phyloP scores from a whole-genome alignment of 805 yeast genomes.

The Saccharomyces paradoxus region DNA sequence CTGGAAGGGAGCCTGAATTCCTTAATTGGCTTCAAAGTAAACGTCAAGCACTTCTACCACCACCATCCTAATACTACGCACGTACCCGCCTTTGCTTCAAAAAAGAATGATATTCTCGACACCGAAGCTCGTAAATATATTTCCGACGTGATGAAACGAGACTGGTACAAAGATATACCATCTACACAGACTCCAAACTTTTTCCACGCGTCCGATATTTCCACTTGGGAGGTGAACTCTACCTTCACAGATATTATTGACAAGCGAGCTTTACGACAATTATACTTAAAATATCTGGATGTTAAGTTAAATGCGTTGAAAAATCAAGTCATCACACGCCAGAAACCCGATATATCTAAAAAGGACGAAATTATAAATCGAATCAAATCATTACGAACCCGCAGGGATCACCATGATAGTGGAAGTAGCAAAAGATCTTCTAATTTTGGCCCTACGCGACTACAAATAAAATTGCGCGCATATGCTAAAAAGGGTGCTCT shows the following conservation, averaged over 20 bases:
- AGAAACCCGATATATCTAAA: constrained; percentile 4
- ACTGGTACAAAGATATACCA: constrained; percentile 11
- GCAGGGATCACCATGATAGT: neutral
- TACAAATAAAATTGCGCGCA: constrained; percentile 19
- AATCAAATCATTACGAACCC: constrained; percentile 3
- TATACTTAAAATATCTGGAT: constrained; percentile 19
- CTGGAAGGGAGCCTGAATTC: constrained; percentile 11
- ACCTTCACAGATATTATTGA: constrained; percentile 22
- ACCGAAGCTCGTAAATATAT: constrained; percentile 39
- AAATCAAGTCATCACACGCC: constrained; percentile 14
- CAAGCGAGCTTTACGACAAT: constrained; percentile 7
- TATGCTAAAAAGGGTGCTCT: constrained; percentile 18
- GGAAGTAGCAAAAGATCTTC: neutral
- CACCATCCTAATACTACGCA: constrained; percentile 19
- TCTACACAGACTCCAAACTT: constrained; percentile 20
- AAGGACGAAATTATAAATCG: constrained; percentile 8
- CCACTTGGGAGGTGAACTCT: constrained; percentile 32
- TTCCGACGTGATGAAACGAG: constrained; percentile 31
- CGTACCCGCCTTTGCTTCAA: constrained; percentile 17
- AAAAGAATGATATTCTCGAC: constrained; percentile 20
- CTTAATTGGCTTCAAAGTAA: constrained; percentile 34
- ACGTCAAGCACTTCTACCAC: constrained; percentile 31
- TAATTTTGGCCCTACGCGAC: constrained; percentile 6
- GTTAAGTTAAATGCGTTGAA: constrained; percentile 21
- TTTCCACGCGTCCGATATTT: constrained; percentile 22